These are phyloP conservation scores for Cicer yamashitae DNA, from an alignment of 306 rosid genomes.

Conservation along the genomic window DNA sequence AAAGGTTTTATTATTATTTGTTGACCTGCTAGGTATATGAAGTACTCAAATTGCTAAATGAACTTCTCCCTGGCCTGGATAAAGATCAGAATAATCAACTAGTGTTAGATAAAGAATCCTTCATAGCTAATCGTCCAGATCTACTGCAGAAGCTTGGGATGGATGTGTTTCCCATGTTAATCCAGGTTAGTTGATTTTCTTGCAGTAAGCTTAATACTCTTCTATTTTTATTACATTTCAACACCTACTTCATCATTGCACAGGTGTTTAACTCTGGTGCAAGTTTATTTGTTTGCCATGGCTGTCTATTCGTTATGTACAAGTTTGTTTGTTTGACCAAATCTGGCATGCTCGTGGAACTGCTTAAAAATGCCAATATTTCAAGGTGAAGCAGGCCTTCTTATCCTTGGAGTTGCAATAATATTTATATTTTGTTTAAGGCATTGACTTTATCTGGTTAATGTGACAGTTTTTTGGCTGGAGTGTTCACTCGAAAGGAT, in stretches of 20 bases:
- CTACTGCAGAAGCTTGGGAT: conserved; percentile 75
- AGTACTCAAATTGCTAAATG: conserved; percentile 84
- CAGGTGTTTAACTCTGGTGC: conserved; percentile 98
- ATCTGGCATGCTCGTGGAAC: conserved; percentile 76
- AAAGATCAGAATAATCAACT: conserved; percentile 66
- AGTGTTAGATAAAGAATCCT: conserved; percentile 63
- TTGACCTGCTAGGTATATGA: conserved; percentile 68
- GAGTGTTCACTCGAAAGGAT: conserved; percentile 93
- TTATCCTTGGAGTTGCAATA: conserved; percentile 30
- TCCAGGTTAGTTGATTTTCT: conserved; percentile 72
- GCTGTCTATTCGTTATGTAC: conserved; percentile 81
- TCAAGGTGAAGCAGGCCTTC: conserved; percentile 71
- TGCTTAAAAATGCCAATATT: conserved; percentile 74
- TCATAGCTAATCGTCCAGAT: conserved; percentile 63
- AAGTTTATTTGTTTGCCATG: conserved; percentile 79
- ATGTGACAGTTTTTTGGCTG: conserved; percentile 84
- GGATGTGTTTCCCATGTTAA: conserved; percentile 80
- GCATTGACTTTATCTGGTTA: conserved; percentile 45
- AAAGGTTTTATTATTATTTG: conserved; percentile 21
- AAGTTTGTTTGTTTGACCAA: conserved; percentile 75
- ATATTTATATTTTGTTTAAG: conserved; percentile 45
- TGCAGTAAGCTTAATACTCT: conserved; percentile 19
- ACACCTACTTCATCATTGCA: conserved; percentile 37
- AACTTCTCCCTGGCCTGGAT: conserved; percentile 74
- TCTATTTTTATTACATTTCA: conserved; percentile 33